phyloP scores from a whole-genome alignment of 306 rosid genomes.

The Vicia faba region DNA sequence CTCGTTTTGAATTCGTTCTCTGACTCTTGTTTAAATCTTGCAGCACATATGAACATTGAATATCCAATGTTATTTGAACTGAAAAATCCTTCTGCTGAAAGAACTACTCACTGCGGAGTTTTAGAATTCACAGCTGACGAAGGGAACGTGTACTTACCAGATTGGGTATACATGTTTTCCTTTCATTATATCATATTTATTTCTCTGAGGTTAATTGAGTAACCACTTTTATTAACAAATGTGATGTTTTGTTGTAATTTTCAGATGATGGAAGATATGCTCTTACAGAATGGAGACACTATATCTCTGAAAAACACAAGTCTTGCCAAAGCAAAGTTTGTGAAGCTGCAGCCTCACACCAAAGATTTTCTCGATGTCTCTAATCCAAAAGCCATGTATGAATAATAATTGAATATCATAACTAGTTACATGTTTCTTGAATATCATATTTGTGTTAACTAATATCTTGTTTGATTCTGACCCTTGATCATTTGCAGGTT shows the following conservation, averaged over 20 bases:
- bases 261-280: slow-evolving; percentile 67
- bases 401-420: background rate
- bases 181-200: slow-evolving; percentile 1
- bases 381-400: slow-evolving; percentile 53
- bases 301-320: slow-evolving; percentile 47
- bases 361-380: slow-evolving; percentile 55
- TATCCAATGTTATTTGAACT: slow-evolving; percentile 68
- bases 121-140: slow-evolving; percentile 63
- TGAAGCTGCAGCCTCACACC: slow-evolving; percentile 66
- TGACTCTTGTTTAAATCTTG: slow-evolving; percentile 6
- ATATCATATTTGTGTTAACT: background rate
- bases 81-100: slow-evolving; percentile 38
- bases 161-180: slow-evolving; percentile 52
- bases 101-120: slow-evolving; percentile 58
- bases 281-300: slow-evolving; percentile 44
- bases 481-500: slow-evolving; percentile 40
- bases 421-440: background rate
- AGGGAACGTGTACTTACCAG: slow-evolving; percentile 47
- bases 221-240: slow-evolving; percentile 11
- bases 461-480: slow-evolving; percentile 15
- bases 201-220: background rate
- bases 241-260: background rate
- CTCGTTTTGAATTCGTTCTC: slow-evolving; percentile 1
- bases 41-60: slow-evolving; percentile 46
- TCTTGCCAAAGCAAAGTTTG: slow-evolving; percentile 47